Conservation (phyloP, 139 green algal species). For the Chlamydomonas schloesseri region DNA sequence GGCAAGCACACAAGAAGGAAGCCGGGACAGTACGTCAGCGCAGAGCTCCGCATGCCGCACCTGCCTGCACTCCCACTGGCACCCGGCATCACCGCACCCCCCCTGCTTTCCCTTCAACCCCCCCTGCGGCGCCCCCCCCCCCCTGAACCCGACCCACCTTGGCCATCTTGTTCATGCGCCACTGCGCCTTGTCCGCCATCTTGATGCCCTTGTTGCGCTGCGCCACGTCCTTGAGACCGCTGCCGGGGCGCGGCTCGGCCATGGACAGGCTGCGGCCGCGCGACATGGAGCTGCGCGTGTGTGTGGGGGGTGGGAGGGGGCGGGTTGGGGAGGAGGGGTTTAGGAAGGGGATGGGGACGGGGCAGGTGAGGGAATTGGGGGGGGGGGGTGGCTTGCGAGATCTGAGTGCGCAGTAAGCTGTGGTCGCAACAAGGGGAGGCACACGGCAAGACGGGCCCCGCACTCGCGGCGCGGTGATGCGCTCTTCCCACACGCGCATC, state of each 20-base stretch:
- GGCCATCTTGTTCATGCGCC: constrained; percentile 78
- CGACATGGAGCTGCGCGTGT: constrained; percentile 87
- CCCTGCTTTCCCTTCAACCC: too few species aligned
- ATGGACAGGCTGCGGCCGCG: constrained; percentile 77
- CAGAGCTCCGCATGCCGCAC: too few species aligned
- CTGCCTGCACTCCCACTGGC: too few species aligned
- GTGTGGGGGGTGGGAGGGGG: too few species aligned
- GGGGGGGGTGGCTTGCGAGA: too few species aligned
- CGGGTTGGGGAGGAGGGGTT: neutral
- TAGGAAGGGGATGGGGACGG: neutral
- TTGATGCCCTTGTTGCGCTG: constrained; percentile 92
- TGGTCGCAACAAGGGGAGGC: too few species aligned
- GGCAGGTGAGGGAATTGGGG: neutral
- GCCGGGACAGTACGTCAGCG: neutral
- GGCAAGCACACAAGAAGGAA: neutral
- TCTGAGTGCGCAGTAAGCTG: too few species aligned
- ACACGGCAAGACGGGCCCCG: too few species aligned
- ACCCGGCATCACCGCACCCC: too few species aligned
- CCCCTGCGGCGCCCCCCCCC: too few species aligned
- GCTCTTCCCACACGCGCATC: too few species aligned
- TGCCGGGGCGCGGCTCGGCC: constrained; percentile 57
- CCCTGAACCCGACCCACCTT: constrained; percentile 15
- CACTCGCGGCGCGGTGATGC: too few species aligned
- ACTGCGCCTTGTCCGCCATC: constrained; percentile 88
- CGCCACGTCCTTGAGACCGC: constrained; percentile 84